Conservation (phyloP, 768 basidiomycete species). For the Leucocoprinus sp. region DNA sequence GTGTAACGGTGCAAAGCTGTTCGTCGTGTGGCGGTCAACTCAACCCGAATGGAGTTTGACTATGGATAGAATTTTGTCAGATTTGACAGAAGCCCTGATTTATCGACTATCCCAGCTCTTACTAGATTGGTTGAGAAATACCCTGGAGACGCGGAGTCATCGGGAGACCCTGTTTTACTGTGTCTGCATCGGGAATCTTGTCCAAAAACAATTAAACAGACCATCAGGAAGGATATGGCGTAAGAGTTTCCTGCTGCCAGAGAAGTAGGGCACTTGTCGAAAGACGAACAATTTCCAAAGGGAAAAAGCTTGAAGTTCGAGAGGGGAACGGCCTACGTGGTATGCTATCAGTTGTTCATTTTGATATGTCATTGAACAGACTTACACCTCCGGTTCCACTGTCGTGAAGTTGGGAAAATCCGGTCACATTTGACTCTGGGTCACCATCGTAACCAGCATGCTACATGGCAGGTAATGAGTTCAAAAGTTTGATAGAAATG, state of each 20-base stretch:
- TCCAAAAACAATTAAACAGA: conserved; percentile 14
- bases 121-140: conserved; percentile 60
- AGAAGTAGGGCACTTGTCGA: conserved; percentile 44
- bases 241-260: conserved; percentile 36
- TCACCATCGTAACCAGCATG: conserved; percentile 42
- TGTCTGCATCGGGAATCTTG: background rate
- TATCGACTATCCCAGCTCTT: conserved; percentile 9
- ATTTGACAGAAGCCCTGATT: background rate
- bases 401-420: conserved; percentile 59
- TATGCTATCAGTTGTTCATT: background rate
- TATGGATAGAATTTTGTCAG: conserved; percentile 13
- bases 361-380: background rate
- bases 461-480: conserved; percentile 16
- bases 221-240: conserved; percentile 45
- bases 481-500: background rate
- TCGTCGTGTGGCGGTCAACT: conserved; percentile 51
- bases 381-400: conserved; percentile 54
- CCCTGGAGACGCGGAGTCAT: conserved; percentile 56
- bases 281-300: conserved; percentile 39
- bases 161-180: conserved; percentile 35
- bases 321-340: conserved; percentile 37
- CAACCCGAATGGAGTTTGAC: conserved; percentile 50
- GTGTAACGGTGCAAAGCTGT: conserved; percentile 55
- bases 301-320: conserved; percentile 60
- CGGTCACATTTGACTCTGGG: conserved; percentile 36